Conservation (phyloP, 345 rosid genomes). For the Bruguiera sexangula region DNA sequence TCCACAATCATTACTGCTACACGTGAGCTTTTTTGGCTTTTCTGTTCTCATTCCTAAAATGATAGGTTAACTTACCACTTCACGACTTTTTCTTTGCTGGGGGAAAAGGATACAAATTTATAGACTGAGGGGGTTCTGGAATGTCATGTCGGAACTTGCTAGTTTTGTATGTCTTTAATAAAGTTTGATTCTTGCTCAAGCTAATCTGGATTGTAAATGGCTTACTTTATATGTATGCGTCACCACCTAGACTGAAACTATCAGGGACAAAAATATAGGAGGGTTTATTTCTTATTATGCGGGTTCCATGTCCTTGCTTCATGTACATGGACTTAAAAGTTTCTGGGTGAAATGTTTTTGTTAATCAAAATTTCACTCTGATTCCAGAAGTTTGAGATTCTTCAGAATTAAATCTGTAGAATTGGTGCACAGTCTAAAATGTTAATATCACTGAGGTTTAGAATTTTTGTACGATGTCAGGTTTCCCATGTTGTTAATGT, state of each 20-base stretch:
- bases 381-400: neutral
- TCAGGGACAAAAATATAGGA: neutral
- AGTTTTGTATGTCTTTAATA: neutral
- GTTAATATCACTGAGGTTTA: neutral
- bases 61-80: conserved; percentile 8
- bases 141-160: neutral
- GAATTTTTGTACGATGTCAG: neutral
- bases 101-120: neutral
- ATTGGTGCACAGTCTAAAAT: neutral
- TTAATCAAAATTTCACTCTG: neutral
- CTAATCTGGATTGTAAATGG: neutral
- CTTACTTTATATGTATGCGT: neutral
- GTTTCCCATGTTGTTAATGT: neutral
- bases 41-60: conserved; percentile 4
- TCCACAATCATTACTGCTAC: conserved; percentile 23
- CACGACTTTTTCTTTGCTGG: neutral
- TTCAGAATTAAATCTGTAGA: neutral
- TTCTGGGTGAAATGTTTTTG: neutral
- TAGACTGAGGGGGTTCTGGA: neutral
- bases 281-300: neutral
- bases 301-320: neutral
- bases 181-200: neutral
- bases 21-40: conserved; percentile 35
- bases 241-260: neutral
- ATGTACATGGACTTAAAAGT: neutral